Evolutionary conservation across 805 yeast species (phyloP), one percentile per base, ranked within the genome.

Genomic region (Candida patagonica): DNA sequence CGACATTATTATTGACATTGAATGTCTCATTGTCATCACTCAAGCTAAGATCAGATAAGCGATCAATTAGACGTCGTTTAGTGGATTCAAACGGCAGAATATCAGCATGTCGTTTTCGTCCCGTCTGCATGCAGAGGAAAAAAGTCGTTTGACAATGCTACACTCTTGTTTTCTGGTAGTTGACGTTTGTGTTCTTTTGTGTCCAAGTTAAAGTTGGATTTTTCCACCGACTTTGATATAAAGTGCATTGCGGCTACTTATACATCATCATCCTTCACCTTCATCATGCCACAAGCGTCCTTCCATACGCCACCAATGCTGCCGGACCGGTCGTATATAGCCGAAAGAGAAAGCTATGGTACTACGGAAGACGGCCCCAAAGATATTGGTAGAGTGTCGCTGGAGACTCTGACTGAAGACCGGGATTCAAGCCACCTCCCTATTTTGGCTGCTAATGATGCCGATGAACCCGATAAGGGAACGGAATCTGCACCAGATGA

Each of bases 31-130:
- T 3, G 29, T 17, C 19, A 35, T 29, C 33, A 38, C 33, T 21
- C 33, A 45, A 30, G 5, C 44, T 35, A 23, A 47, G 39, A n/a
- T 23, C 30, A 13, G 27, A 38, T 12, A 47, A 22, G 13, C 17
- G 29, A n/a, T 41, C 45, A 10, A 47, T 34, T 16, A 47, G 38
- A 29, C 46, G 42, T 4, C 51, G 78, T 74, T 75, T 76, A 72
- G 22, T 36, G 4, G 44, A 29, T 5, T 41, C 40, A 20, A 31
- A 8, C 21, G 21, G 29, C 8, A 30, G 33, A 8, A 22, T 15
- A 24, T 43, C 42, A 12, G 27, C 24, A 12, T 25, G 37, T n/a
- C 37, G 37, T 33, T 33, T 33, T 15, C 27, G 23, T 27, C n/a
- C n/a, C n/a, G n/a, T n/a, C n/a, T n/a, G n/a, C n/a, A n/a, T n/a